These are phyloP conservation scores for Eutrema salsugineum DNA, from an alignment of 441 rosid genomes.

Conservation along the genomic window DNA sequence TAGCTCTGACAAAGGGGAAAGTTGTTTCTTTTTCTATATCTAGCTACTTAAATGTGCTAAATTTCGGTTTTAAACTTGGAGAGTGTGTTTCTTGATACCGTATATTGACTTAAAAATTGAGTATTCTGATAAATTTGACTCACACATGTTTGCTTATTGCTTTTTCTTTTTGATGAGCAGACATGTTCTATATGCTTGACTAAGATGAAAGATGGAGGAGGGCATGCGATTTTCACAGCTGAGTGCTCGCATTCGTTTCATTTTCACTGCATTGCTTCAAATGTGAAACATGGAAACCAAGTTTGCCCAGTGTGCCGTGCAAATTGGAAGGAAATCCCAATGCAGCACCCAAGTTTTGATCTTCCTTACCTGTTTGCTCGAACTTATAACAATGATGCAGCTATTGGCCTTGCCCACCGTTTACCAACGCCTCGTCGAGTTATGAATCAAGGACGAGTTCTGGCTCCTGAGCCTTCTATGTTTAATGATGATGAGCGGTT, in stretches of 20 bases:
- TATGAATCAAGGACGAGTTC: slow-evolving; percentile 47
- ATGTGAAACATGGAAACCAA: slow-evolving; percentile 87
- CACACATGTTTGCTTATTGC: not conserved
- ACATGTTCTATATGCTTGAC: slow-evolving; percentile 86
- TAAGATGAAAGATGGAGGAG: slow-evolving; percentile 81
- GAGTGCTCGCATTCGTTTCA: slow-evolving; percentile 96
- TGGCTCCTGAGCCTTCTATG: slow-evolving; percentile 65
- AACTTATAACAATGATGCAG: slow-evolving; percentile 54
- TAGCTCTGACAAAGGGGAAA: not conserved
- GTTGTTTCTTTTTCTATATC: slow-evolving; percentile 3
- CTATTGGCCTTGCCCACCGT: slow-evolving; percentile 42
- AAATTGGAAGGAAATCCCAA: slow-evolving; percentile 88
- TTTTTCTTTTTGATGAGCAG: slow-evolving; percentile 41
- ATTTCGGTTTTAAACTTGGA: not conserved
- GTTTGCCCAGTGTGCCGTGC: slow-evolving; percentile 89
- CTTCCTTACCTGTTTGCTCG: slow-evolving; percentile 44
- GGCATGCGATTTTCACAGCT: slow-evolving; percentile 89
- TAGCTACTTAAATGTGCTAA: not conserved
- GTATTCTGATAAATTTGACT: slow-evolving; percentile 1
- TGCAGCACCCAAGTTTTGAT: slow-evolving; percentile 61
- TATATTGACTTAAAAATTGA: not conserved
- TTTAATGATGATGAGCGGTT: slow-evolving; percentile 78
- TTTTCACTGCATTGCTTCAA: slow-evolving; percentile 87
- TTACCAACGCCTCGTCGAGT: slow-evolving; percentile 61
- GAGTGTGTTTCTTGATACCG: not conserved